Evolutionary conservation across 176 grass and related monocot species (phyloP), one percentile per base, ranked within the genome.

Genomic region (Avena insularis): DNA sequence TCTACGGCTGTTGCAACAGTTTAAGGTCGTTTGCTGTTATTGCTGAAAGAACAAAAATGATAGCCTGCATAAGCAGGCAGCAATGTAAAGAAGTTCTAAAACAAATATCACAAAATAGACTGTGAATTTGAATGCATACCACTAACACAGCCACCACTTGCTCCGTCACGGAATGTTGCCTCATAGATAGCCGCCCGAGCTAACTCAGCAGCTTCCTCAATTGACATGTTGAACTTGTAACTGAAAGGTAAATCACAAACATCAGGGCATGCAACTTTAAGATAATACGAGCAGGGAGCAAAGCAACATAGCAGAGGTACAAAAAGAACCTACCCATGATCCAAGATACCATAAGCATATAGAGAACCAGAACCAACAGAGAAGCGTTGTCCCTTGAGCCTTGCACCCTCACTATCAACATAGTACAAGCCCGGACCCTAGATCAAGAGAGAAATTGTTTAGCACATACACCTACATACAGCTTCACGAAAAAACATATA

Each of bases 401-500:
- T 94, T 40, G 92, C 97, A 70, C 97, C 97, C 90, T 98, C 97
- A 14, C 93, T 98, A 54, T 98, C 97, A 87, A 98, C 97, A 87
- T 98, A 98, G 69, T 96, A 98, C 64, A 98, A 90, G 9, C 97
- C 97, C 66, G 97, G 97, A 19, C 94, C 97, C 97, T 98, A 79
- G 40, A 89, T 35, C 33, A 70, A 91, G 60, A 78, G 6, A 66
- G 31, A 9, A 63, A 47, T 2, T 21, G 46, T 29, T 58, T 90
- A 79, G 31, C 25, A 71, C 25, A 64, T 64, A 90, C 2, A 25
- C 60, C 7, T 63, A 25, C 2, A 83, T 54, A 57, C 19, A 85
- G 49, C 48, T 64, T 85, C 3, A 71, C 38, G 0, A 64, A 43
- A 78, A 57, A 48, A 74, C 40, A 43, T 43, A 58, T 20, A 11